Percentiles rank a stretch among this genome's conserved stretches.
phyloP scores from a whole-genome alignment of 2,329 filamentous ascomycete genomes.

The Pseudocercospora cruenta region DNA sequence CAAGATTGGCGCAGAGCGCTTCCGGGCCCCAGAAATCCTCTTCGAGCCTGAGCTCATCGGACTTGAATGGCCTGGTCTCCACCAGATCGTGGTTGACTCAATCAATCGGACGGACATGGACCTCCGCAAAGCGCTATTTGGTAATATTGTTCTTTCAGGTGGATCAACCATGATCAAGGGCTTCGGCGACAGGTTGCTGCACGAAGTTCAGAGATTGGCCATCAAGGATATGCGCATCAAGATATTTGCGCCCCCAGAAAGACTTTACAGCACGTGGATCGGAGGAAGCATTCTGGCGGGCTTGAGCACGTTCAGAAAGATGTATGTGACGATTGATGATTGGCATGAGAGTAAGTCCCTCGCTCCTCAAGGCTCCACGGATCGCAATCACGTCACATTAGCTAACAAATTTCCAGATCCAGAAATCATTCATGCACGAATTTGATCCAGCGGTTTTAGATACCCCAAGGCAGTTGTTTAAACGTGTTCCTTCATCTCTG shows the following conservation, averaged over 20 bases:
- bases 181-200: slow-evolving; percentile 88
- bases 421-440: slow-evolving; percentile 79
- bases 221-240: slow-evolving; percentile 99
- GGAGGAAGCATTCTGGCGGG: slow-evolving; percentile 96
- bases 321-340: slow-evolving; percentile 99
- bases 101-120: slow-evolving; percentile 96
- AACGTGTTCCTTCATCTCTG: slow-evolving; percentile 8
- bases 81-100: slow-evolving; percentile 96
- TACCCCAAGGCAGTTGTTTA: slow-evolving; percentile 19
- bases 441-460: slow-evolving; percentile 74
- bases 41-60: slow-evolving; percentile 98
- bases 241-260: slow-evolving; percentile 95
- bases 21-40: slow-evolving; percentile 93
- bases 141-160: slow-evolving; percentile 95
- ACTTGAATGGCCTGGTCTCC: slow-evolving; percentile 92
- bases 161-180: slow-evolving; percentile 96
- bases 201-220: slow-evolving; percentile 88
- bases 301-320: slow-evolving; percentile 98
- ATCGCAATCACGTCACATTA: slow-evolving; percentile 16
- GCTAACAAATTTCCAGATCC: slow-evolving; percentile 58
- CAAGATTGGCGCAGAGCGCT: slow-evolving; percentile 91
- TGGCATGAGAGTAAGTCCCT: slow-evolving; percentile 79
- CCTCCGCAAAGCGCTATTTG: slow-evolving; percentile 88
- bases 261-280: slow-evolving; percentile 99
- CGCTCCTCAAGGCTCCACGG: background rate